Conservation (phyloP, 2,329 filamentous ascomycete species). For the Cercospora sojina region DNA sequence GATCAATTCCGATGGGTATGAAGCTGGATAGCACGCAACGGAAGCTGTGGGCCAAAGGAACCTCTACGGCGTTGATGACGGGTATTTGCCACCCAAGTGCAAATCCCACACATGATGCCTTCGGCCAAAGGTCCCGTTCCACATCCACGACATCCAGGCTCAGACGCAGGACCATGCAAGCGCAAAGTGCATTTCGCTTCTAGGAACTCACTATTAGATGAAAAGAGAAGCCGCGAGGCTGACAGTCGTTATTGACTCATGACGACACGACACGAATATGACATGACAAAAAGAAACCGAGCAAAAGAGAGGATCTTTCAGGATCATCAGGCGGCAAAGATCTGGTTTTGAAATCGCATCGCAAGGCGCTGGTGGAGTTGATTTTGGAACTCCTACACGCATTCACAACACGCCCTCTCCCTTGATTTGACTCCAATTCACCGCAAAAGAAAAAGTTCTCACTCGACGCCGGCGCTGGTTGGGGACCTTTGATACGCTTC, state of each 20-base stretch:
- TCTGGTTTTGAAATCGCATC: slow-evolving; percentile 1
- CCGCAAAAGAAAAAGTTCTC: slow-evolving; percentile 6
- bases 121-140: not conserved
- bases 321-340: not conserved
- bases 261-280: slow-evolving; percentile 13
- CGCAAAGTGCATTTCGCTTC: not conserved
- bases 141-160: not conserved
- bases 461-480: slow-evolving; percentile 11
- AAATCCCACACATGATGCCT: not conserved
- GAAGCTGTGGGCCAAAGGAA: not conserved
- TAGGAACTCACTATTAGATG: slow-evolving; percentile 1
- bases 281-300: slow-evolving; percentile 1
- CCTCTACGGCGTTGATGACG: not conserved
- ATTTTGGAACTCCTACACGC: not conserved
- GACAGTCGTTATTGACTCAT: slow-evolving; percentile 10
- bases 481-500: not conserved
- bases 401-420: not conserved
- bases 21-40: not conserved
- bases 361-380: slow-evolving; percentile 16
- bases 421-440: not conserved
- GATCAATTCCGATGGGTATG: slow-evolving; percentile 12
- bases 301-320: not conserved
- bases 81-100: not conserved
- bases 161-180: not conserved
- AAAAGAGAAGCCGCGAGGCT: slow-evolving; percentile 14